Conservation (phyloP, 2,329 filamentous ascomycete species). For the Penicillium frequentans region DNA sequence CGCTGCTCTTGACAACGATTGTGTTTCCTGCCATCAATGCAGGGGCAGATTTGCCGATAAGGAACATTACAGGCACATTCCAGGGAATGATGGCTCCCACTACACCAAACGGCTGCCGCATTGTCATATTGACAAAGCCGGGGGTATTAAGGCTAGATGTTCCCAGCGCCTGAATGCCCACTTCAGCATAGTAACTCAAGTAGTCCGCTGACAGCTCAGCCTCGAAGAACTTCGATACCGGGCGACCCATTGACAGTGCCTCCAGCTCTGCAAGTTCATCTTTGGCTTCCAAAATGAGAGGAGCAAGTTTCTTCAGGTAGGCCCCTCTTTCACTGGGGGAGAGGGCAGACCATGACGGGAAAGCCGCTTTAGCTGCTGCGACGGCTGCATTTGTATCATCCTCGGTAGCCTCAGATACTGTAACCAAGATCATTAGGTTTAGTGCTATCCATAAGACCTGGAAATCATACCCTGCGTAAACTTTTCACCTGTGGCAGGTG, state of each 20-base stretch:
- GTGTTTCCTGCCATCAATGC: slow-evolving; percentile 63
- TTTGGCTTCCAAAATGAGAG: slow-evolving; percentile 21
- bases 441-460: not conserved
- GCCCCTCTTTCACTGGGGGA: slow-evolving; percentile 21
- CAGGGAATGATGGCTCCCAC: slow-evolving; percentile 58
- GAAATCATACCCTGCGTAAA: slow-evolving; percentile 19
- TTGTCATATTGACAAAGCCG: slow-evolving; percentile 24
- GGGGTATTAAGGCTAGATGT: slow-evolving; percentile 20
- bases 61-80: slow-evolving; percentile 44
- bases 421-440: not conserved
- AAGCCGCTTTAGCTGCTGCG: slow-evolving; percentile 33
- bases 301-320: slow-evolving; percentile 31
- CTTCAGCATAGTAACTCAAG: slow-evolving; percentile 26
- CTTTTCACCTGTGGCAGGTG: slow-evolving; percentile 21
- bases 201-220: slow-evolving; percentile 5
- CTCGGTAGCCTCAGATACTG: slow-evolving; percentile 24
- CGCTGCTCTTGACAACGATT: slow-evolving; percentile 64
- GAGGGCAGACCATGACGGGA: slow-evolving; percentile 31
- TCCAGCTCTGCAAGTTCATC: slow-evolving; percentile 33
- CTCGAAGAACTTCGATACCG: slow-evolving; percentile 26
- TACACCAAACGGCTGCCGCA: slow-evolving; percentile 29
- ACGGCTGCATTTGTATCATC: slow-evolving; percentile 33
- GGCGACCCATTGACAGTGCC: slow-evolving; percentile 35
- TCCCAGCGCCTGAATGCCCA: slow-evolving; percentile 20
- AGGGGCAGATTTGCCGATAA: slow-evolving; percentile 77